These are phyloP conservation scores for Russula ochroleuca DNA, from an alignment of 768 basidiomycete genomes.

Conservation along the genomic window DNA sequence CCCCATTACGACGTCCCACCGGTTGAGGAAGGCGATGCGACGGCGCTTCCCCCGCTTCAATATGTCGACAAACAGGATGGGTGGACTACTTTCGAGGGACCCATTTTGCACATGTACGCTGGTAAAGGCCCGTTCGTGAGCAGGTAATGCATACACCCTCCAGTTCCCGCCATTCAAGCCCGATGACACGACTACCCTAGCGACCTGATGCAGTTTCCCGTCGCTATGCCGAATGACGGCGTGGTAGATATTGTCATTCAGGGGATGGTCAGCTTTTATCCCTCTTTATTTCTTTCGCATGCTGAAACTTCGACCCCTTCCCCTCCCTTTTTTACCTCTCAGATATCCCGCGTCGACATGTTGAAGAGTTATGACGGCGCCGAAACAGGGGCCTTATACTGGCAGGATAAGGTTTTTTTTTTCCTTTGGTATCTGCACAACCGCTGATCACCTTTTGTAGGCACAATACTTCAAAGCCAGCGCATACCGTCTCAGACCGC, in stretches of 20 bases:
- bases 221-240: slow-evolving; percentile 75
- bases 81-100: slow-evolving; percentile 70
- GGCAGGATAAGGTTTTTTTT: slow-evolving; percentile 52
- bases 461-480: slow-evolving; percentile 67
- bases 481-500: slow-evolving; percentile 68
- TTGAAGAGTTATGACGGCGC: slow-evolving; percentile 56
- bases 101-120: slow-evolving; percentile 65
- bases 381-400: slow-evolving; percentile 56
- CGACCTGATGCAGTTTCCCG: slow-evolving; percentile 79
- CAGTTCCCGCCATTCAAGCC: slow-evolving; percentile 5
- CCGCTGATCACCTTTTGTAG: slow-evolving; percentile 38
- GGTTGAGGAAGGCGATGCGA: slow-evolving; percentile 15
- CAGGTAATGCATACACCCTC: slow-evolving; percentile 39
- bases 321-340: background rate
- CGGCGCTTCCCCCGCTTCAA: slow-evolving; percentile 45
- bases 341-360: slow-evolving; percentile 51
- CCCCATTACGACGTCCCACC: slow-evolving; percentile 20
- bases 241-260: slow-evolving; percentile 68
- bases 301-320: background rate
- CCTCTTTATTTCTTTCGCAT: slow-evolving; percentile 8
- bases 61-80: slow-evolving; percentile 47
- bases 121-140: slow-evolving; percentile 77
- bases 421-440: slow-evolving; percentile 3
- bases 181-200: slow-evolving; percentile 35
- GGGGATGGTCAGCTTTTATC: slow-evolving; percentile 46